These are phyloP conservation scores for Centaurea solstitialis DNA, from an alignment of 129 eudicot genomes.

Conservation along the genomic window DNA sequence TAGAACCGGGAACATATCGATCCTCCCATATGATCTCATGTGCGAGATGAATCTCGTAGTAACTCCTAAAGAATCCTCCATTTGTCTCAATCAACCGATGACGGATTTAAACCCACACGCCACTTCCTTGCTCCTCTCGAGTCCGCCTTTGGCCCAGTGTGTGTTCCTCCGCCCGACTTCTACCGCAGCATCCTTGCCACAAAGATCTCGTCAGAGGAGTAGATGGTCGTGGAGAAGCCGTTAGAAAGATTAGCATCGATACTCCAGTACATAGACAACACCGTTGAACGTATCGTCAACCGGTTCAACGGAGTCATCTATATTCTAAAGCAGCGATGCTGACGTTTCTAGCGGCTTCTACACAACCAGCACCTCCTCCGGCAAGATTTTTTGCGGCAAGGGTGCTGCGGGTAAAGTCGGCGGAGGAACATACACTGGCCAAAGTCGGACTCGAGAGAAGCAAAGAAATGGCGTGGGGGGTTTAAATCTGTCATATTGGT, in stretches of 20 bases:
- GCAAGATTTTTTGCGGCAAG: neutral
- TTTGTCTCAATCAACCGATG: too few relatives aligned
- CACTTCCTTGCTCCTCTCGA: too few relatives aligned
- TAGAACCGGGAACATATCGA: too few relatives aligned
- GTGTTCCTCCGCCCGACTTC: slow-evolving; percentile 26
- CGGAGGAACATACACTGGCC: neutral
- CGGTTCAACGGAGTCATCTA: slow-evolving; percentile 18
- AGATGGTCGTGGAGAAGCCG: slow-evolving; percentile 15
- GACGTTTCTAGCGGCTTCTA: too few relatives aligned
- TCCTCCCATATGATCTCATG: slow-evolving; percentile 20
- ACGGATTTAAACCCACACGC: too few relatives aligned
- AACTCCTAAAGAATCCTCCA: too few relatives aligned
- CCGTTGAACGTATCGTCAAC: neutral
- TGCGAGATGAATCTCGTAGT: slow-evolving; percentile 24
- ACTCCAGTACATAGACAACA: neutral
- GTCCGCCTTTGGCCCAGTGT: too few relatives aligned
- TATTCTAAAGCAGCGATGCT: neutral
- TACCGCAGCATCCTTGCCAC: neutral
- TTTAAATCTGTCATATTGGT: neutral
- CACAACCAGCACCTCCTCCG: too few relatives aligned
- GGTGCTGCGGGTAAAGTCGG: neutral
- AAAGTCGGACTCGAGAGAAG: neutral
- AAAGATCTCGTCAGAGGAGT: slow-evolving; percentile 33
- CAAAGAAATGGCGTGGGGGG: neutral
- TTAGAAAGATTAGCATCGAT: neutral